Conservation (phyloP, 2,329 filamentous ascomycete species). For the Xylaria hypoxylon region DNA sequence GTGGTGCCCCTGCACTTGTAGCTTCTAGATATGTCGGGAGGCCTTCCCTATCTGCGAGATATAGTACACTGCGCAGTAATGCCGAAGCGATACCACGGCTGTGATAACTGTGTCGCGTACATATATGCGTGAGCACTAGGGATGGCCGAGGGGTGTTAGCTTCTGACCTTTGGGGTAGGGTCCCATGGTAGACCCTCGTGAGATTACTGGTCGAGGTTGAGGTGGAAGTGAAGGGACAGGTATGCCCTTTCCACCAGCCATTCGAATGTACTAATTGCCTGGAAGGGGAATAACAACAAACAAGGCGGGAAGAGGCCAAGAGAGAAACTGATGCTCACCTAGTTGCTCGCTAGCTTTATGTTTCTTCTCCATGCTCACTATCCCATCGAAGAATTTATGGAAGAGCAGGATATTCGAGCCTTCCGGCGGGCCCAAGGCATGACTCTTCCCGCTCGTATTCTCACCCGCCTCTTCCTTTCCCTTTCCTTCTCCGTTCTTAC, state of each 20-base stretch:
- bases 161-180: not conserved
- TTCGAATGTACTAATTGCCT: too few species aligned
- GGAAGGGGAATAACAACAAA: not conserved
- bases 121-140: conserved; percentile 45
- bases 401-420: conserved; percentile 41
- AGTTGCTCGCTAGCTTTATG: conserved; percentile 46
- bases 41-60: conserved; percentile 43
- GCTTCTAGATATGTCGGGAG: conserved; percentile 43
- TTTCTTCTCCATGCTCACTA: conserved; percentile 42
- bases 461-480: conserved; percentile 15
- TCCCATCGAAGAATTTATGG: conserved; percentile 42
- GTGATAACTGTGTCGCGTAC: conserved; percentile 43
- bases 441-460: conserved; percentile 16
- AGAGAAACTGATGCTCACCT: conserved; percentile 36
- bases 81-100: conserved; percentile 45
- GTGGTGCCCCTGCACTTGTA: conserved; percentile 39
- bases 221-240: not conserved
- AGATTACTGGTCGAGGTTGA: not conserved
- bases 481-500: conserved; percentile 1
- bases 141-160: not conserved
- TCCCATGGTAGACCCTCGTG: not conserved
- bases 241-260: not conserved
- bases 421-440: conserved; percentile 35
- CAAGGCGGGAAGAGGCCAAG: not conserved
- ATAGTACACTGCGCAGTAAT: conserved; percentile 41